A percentile compares a stretch with the other conserved stretches of the same genome.
Conservation (phyloP, 1,284 basidiomycete genomes). For the Limonomyces culmigenus region DNA sequence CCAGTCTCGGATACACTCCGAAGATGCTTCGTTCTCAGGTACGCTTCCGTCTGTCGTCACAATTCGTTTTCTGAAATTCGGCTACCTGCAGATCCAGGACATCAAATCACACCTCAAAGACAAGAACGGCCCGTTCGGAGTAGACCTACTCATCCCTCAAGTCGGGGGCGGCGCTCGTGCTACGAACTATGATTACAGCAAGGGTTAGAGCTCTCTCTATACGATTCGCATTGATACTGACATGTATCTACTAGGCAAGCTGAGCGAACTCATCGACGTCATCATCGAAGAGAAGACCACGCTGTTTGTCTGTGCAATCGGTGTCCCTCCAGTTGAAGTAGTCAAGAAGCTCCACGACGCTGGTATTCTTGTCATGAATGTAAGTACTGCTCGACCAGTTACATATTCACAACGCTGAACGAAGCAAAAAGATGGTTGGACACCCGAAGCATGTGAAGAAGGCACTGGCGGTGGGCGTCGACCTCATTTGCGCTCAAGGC, state of each 20-base stretch:
- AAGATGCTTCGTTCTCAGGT: conserved; percentile 58
- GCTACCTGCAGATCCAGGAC: conserved; percentile 45
- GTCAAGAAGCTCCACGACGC: conserved; percentile 70
- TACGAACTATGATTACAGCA: conserved; percentile 43
- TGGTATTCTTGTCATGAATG: conserved; percentile 74
- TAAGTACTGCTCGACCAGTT: too few species aligned
- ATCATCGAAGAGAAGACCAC: conserved; percentile 75
- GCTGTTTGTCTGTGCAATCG: conserved; percentile 78
- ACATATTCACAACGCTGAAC: too few species aligned
- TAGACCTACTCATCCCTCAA: conserved; percentile 74
- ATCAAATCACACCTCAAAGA: conserved; percentile 57
- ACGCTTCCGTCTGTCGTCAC: too few species aligned
- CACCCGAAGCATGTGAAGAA: conserved; percentile 76
- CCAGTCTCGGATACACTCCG: conserved; percentile 67
- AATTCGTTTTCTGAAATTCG: too few species aligned
- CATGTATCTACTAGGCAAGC: conserved; percentile 66
- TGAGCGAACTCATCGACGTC: conserved; percentile 67
- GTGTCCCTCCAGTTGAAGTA: conserved; percentile 62
- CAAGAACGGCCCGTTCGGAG: conserved; percentile 68
- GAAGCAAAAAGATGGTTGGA: conserved; percentile 89
- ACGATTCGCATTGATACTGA: too few species aligned
- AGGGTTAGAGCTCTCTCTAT: too few species aligned
- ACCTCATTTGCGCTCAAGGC: conserved; percentile 81
- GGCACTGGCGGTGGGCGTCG: conserved; percentile 66
- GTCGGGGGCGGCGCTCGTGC: conserved; percentile 70